Conservation (phyloP, 495 filamentous ascomycete species). For the Hypoxylon subgilvum region DNA sequence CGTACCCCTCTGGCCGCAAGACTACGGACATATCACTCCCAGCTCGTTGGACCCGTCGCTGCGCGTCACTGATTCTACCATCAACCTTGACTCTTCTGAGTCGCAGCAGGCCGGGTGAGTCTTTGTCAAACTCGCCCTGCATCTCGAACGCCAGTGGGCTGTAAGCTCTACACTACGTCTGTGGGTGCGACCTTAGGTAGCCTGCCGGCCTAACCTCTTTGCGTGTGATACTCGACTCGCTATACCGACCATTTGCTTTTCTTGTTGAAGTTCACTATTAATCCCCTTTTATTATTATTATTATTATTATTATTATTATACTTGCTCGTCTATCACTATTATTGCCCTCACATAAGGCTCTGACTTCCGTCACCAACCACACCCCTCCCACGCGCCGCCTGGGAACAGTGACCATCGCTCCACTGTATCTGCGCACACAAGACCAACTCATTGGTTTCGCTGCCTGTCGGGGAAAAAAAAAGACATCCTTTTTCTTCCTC, state of each 20-base stretch:
- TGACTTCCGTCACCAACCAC: constrained; percentile 26
- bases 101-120: constrained; percentile 22
- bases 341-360: constrained; percentile 32
- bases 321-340: no score
- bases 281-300: constrained; percentile 2
- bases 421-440: constrained; percentile 36
- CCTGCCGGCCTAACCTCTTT: background rate
- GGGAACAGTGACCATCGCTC: constrained; percentile 41
- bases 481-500: constrained; percentile 22
- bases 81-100: constrained; percentile 26
- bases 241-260: no score
- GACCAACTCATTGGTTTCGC: constrained; percentile 36
- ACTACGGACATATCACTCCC: constrained; percentile 34
- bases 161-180: constrained; percentile 11
- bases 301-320: constrained; percentile 11
- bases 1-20: no score
- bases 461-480: constrained; percentile 33
- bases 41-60: constrained; percentile 34
- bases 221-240: constrained; percentile 11
- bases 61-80: constrained; percentile 32
- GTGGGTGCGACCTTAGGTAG: constrained; percentile 10
- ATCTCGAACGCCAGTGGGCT: constrained; percentile 17
- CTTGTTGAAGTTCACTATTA: constrained; percentile 1
- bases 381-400: constrained; percentile 35
- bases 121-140: constrained; percentile 26